phyloP scores from a whole-genome alignment of 192 early-diverging fungal species.

The Coemansia sp. region DNA sequence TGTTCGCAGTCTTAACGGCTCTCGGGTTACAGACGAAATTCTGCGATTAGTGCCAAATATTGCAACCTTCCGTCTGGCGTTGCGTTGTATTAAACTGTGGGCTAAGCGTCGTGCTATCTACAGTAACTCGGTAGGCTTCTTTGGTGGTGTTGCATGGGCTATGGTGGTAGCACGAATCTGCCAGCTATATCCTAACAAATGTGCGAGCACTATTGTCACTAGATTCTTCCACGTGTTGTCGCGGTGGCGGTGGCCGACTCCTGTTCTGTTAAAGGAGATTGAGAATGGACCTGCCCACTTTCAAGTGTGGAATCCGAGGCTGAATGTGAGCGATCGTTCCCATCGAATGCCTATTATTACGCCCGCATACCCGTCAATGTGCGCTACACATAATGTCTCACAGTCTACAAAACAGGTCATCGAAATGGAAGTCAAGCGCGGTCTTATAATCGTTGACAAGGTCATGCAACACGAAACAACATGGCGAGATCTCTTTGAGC shows the following conservation, averaged over 20 bases:
- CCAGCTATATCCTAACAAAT: slow-evolving; percentile 94
- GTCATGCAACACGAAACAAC: slow-evolving; percentile 71
- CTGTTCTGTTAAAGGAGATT: slow-evolving; percentile 83
- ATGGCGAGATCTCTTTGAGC: slow-evolving; percentile 87
- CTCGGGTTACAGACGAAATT: slow-evolving; percentile 96
- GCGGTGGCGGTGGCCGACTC: slow-evolving; percentile 93
- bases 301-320: slow-evolving; percentile 92
- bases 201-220: slow-evolving; percentile 79
- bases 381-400: slow-evolving; percentile 96
- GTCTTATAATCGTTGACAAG: slow-evolving; percentile 69
- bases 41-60: slow-evolving; percentile 91
- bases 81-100: slow-evolving; percentile 96
- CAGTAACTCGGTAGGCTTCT: slow-evolving; percentile 96
- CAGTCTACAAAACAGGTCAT: slow-evolving; percentile 82
- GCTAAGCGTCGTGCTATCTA: slow-evolving; percentile 92
- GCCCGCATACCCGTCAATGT: slow-evolving; percentile 98
- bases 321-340: slow-evolving; percentile 73
- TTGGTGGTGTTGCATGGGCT: slow-evolving; percentile 99
- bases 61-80: slow-evolving; percentile 80
- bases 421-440: slow-evolving; percentile 79
- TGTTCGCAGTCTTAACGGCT: slow-evolving; percentile 90
- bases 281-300: slow-evolving; percentile 85
- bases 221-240: slow-evolving; percentile 87
- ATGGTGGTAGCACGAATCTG: slow-evolving; percentile 94
- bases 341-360: slow-evolving; percentile 99